These are phyloP conservation scores for Trematosphaeria pertusa DNA, from an alignment of 2,329 filamentous ascomycete species.

Conservation along the genomic window DNA sequence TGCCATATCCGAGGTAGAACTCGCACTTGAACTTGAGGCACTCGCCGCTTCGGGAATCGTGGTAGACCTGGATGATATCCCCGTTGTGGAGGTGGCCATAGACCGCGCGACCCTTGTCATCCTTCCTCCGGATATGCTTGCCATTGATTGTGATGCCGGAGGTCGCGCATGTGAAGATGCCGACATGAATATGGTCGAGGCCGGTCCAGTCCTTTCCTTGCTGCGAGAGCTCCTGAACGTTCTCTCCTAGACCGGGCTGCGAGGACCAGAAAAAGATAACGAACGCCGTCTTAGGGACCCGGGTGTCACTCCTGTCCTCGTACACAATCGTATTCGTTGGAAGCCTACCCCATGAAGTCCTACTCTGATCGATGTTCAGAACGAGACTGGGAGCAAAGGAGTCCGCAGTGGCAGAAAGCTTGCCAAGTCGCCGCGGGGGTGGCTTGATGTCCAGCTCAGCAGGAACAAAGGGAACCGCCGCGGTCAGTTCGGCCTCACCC, in stretches of 20 bases:
- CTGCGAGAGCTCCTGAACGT: constrained; percentile 50
- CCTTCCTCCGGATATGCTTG: constrained; percentile 65
- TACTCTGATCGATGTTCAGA: constrained; percentile 66
- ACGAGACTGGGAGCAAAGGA: constrained; percentile 72
- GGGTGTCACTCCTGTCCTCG: constrained; percentile 66
- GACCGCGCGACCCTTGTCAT: constrained; percentile 58
- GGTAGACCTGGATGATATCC: constrained; percentile 78
- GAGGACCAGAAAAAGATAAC: constrained; percentile 68
- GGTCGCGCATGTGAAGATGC: constrained; percentile 81
- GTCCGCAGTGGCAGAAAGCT: constrained; percentile 68
- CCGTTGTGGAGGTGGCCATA: constrained; percentile 76
- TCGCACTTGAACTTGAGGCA: constrained; percentile 53
- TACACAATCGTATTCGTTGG: constrained; percentile 73
- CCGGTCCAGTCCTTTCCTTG: constrained; percentile 61
- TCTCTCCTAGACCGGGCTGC: constrained; percentile 72
- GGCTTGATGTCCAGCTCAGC: constrained; percentile 43
- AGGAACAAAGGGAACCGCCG: constrained; percentile 29
- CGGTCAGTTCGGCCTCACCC: constrained; percentile 19
- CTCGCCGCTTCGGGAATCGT: constrained; percentile 47
- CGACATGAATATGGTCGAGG: constrained; percentile 65
- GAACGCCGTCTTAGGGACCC: constrained; percentile 82
- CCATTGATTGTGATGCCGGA: constrained; percentile 80
- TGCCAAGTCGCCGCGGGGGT: constrained; percentile 62
- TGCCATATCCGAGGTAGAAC: constrained; percentile 50
- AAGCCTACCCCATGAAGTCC: constrained; percentile 80